A percentile compares a stretch with the other conserved stretches of the same genome.
These are phyloP conservation scores for Sesbania bispinosa DNA, from an alignment of 306 rosid genomes.

Conservation along the genomic window DNA sequence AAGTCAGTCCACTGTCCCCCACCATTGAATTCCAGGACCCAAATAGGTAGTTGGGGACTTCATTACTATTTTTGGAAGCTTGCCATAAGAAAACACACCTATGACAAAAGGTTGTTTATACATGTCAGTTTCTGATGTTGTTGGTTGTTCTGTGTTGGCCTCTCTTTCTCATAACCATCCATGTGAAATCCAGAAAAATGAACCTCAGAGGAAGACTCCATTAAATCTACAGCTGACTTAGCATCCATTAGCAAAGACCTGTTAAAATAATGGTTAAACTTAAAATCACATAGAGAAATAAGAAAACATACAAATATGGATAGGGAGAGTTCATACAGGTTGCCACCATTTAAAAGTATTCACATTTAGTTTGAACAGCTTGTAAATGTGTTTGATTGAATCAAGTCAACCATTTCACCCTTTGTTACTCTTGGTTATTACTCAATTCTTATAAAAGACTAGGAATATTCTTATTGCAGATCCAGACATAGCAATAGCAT, in stretches of 20 bases:
- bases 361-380: not conserved
- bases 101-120: conserved; percentile 88
- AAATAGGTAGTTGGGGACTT: conserved; percentile 7
- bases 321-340: not conserved
- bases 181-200: conserved; percentile 98
- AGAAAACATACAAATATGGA: not conserved
- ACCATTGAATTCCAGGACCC: no score
- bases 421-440: not conserved
- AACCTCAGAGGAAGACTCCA: conserved; percentile 91
- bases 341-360: conserved; percentile 7
- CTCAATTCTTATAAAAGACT: not conserved
- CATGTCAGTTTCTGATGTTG: conserved; percentile 64
- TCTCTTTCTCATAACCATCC: conserved; percentile 65
- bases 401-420: conserved; percentile 18
- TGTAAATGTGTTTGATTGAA: not conserved
- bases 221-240: conserved; percentile 67
- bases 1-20: no score
- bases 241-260: conserved; percentile 59
- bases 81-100: conserved; percentile 50
- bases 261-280: conserved; percentile 10
- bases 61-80: not conserved
- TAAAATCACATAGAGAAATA: conserved; percentile 7
- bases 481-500: no score
- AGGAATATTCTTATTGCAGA: no score
- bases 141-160: conserved; percentile 48